phyloP scores from a whole-genome alignment of 192 early-diverging fungal genomes.

The Chytriomyces sp. region DNA sequence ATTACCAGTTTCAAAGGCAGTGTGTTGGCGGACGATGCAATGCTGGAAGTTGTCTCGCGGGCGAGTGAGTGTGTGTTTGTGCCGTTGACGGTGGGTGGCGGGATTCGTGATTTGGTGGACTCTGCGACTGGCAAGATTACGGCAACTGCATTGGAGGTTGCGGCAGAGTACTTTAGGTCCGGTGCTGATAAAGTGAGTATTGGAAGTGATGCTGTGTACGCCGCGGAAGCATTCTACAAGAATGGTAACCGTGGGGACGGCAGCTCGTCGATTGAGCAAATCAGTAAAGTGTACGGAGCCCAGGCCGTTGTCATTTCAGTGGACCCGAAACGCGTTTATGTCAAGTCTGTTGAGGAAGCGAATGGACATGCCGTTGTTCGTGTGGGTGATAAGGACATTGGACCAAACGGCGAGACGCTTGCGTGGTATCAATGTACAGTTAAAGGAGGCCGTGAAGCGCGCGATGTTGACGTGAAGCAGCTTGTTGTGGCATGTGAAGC shows the following conservation, averaged over 20 bases:
- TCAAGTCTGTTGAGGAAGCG: conserved; percentile 72
- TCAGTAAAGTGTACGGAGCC: conserved; percentile 90
- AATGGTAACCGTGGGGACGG: conserved; percentile 61
- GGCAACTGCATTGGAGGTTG: conserved; percentile 91
- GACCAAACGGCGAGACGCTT: conserved; percentile 90
- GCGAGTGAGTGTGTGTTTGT: conserved; percentile 94
- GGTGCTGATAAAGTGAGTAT: conserved; percentile 99
- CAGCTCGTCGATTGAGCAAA: conserved; percentile 90
- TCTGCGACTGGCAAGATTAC: conserved; percentile 66
- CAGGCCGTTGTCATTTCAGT: conserved; percentile 99
- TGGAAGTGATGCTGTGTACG: conserved; percentile 99
- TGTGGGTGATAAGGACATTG: conserved; percentile 64
- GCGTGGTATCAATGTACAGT: conserved; percentile 99
- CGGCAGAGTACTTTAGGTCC: conserved; percentile 96
- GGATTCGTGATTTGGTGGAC: conserved; percentile 90
- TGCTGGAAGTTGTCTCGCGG: conserved; percentile 90
- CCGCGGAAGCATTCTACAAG: conserved; percentile 82
- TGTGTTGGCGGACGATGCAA: conserved; percentile 89
- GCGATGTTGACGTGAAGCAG: conserved; percentile 93
- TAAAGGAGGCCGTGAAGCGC: conserved; percentile 93
- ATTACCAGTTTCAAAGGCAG: conserved; percentile 96
- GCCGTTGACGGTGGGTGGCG: conserved; percentile 98
- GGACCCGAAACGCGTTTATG: conserved; percentile 94
- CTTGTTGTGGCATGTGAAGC: conserved; percentile 85
- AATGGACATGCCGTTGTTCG: conserved; percentile 76